phyloP scores from a whole-genome alignment of 345 rosid genomes.

The Salix caprea region DNA sequence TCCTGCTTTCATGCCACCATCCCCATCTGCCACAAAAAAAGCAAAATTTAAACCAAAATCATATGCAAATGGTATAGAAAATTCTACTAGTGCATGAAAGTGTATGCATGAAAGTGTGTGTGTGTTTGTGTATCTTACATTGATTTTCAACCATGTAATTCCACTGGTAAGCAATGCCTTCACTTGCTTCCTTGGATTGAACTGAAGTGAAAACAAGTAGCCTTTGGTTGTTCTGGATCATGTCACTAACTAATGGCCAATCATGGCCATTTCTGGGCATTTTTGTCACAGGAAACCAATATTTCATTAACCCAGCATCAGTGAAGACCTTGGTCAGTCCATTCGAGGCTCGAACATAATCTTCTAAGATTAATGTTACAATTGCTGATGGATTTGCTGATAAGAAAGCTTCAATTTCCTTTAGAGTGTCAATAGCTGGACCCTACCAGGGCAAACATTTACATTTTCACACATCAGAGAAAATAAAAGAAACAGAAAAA shows the following conservation, averaged over 20 bases:
- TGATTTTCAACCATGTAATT: constrained; percentile 78
- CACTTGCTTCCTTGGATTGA: constrained; percentile 46
- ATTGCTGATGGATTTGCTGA: constrained; percentile 51
- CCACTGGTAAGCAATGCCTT: constrained; percentile 78
- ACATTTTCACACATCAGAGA: not conserved
- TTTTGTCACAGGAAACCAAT: constrained; percentile 50
- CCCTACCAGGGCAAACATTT: constrained; percentile 25
- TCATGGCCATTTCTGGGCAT: constrained; percentile 62
- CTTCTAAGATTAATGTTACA: constrained; percentile 62
- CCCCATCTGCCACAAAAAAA: constrained; percentile 41
- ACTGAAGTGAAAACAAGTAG: constrained; percentile 57
- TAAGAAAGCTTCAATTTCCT: constrained; percentile 59
- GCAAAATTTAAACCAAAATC: not conserved
- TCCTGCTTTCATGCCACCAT: constrained; percentile 54
- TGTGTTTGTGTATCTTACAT: constrained; percentile 24
- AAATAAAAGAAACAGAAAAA: not conserved
- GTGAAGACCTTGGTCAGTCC: constrained; percentile 55
- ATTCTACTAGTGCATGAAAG: not conserved
- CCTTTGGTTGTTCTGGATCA: constrained; percentile 54
- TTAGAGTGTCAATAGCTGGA: constrained; percentile 51
- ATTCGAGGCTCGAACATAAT: constrained; percentile 49
- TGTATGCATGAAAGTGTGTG: not conserved
- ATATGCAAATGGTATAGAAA: too few species aligned
- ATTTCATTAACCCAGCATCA: constrained; percentile 58
- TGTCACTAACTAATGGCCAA: constrained; percentile 66